Evolutionary conservation across 495 filamentous ascomycete species (phyloP), one percentile per base, ranked within the genome.

Genomic region (Penicillium paxilli): DNA sequence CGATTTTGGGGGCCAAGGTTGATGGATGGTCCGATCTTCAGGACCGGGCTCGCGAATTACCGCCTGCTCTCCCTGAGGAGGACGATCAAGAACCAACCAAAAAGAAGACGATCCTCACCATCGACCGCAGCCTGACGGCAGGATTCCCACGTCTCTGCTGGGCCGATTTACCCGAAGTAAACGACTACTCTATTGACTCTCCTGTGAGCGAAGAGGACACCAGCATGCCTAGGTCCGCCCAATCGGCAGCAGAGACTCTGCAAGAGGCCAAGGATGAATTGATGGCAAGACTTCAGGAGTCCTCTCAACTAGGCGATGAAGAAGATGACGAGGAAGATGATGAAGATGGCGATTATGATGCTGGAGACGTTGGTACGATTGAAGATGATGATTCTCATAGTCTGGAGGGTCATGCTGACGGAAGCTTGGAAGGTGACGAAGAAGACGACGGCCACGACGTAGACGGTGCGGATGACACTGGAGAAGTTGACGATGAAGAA

Each of bases 391-490:
- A 78, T 21, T 73, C 74, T 5, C 78, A 76, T 47, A 74, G 71
- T 41, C 51, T 72, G 51, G 66, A 78, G 19, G 65, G 72, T 4
- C 73, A 75, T 46, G 78, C 76, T 0, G 79, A 83, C 23, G 81
- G 71, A 44, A 82, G 83, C 44, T 74, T 80, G 20, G 80, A 84
- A 25, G 77, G 60, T 65, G 82, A 66, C 51, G 71, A 86, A 20
- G 86, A 89, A 17, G 89, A 91, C 37, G 87, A 90, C 46, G 88
- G 54, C 5, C 61, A 67, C 40, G 64, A 62, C 26, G 53, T 52
- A 5, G 62, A 65, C 12, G 56, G 62, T 26, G 62, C 46, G 7
- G 64, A 54, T 25, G 62, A 62, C 19, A 59, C 48, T 9, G 54
- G 37, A 8, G 59, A 58, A 22, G 52, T 58, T 9, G 59, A 66